These are phyloP conservation scores for Coemansia sp. DNA, from an alignment of 192 early-diverging fungal genomes.

Conservation along the genomic window DNA sequence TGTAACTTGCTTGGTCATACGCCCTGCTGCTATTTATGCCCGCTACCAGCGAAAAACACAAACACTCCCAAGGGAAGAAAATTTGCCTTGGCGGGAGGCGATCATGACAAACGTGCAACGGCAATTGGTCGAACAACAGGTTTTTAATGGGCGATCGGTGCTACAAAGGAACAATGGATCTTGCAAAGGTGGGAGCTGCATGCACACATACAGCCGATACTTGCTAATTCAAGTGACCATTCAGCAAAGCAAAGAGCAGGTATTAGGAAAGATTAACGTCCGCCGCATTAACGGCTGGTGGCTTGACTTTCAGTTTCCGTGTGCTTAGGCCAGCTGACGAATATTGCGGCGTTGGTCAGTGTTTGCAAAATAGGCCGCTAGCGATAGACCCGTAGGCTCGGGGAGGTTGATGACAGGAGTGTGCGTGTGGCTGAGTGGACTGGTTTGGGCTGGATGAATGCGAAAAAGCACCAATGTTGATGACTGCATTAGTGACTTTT, in stretches of 20 bases:
- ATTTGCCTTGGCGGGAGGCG: neutral
- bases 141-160: neutral
- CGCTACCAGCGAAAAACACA: neutral
- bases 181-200: neutral
- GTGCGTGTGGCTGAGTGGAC: no score
- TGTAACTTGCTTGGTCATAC: neutral
- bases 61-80: neutral
- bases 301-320: conserved; percentile 2
- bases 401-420: neutral
- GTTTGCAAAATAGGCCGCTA: no score
- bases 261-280: neutral
- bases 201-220: conserved; percentile 4
- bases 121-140: neutral
- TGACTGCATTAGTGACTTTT: no score
- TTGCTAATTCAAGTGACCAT: neutral
- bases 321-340: neutral
- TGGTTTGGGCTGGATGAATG: no score
- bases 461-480: no score
- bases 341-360: neutral
- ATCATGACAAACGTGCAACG: neutral
- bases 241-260: neutral
- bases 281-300: neutral
- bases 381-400: neutral
- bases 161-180: neutral
- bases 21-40: neutral